These are phyloP conservation scores for Brassica cretica DNA, from an alignment of 345 rosid genomes.

Conservation along the genomic window DNA sequence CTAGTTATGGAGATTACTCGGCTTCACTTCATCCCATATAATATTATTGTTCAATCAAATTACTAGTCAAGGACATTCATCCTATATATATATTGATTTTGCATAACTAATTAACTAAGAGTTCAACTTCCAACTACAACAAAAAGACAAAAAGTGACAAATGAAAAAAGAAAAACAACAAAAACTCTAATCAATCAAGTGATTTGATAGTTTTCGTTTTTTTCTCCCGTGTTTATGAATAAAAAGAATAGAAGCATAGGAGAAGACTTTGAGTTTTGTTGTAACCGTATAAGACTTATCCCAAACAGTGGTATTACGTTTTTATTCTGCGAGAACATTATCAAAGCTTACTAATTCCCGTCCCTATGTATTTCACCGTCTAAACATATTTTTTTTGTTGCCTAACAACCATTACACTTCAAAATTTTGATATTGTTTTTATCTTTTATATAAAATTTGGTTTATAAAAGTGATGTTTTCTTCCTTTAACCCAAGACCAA, in stretches of 20 bases:
- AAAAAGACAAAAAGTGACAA: slow-evolving; percentile 20
- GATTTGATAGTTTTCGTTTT: slow-evolving; percentile 40
- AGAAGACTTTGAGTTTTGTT: slow-evolving; percentile 18
- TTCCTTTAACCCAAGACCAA: neutral
- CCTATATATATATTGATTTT: neutral
- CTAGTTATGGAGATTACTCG: neutral
- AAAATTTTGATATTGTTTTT: neutral
- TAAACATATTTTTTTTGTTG: neutral
- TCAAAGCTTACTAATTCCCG: neutral
- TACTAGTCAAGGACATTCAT: neutral
- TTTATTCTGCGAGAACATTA: neutral
- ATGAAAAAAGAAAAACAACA: neutral
- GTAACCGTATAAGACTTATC: slow-evolving; percentile 32
- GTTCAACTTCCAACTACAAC: slow-evolving; percentile 31
- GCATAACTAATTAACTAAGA: neutral
- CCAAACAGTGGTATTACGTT: slow-evolving; percentile 16
- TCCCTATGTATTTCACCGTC: neutral
- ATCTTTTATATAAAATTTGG: neutral
- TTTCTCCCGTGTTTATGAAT: slow-evolving; percentile 8
- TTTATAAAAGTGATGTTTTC: neutral
- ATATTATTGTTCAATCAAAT: neutral
- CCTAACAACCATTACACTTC: neutral
- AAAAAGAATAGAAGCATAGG: slow-evolving; percentile 8
- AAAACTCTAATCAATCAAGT: slow-evolving; percentile 30
- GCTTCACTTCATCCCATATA: neutral